Evolutionary conservation across 1,284 basidiomycete species (phyloP).

Genomic region (Tilletiaria anomala): DNA sequence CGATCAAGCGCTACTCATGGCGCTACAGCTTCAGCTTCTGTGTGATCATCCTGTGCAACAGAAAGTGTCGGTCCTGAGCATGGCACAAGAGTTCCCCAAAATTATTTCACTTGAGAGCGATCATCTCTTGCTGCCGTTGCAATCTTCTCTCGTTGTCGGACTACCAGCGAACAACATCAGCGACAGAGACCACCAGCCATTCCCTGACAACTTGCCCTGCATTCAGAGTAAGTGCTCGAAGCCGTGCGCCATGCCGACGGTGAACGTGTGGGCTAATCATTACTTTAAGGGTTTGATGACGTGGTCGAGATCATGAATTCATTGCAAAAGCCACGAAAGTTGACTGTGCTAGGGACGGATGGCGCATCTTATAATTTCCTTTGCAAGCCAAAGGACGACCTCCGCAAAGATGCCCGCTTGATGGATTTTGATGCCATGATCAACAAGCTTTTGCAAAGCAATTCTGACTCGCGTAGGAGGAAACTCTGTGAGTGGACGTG

Average conservation of each 20-base stretch:
- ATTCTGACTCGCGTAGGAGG: conserved; percentile 61
- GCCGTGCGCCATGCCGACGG: too few relatives aligned
- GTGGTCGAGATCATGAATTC: conserved; percentile 85
- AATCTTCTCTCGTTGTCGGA: conserved; percentile 78
- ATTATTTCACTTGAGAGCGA: conserved; percentile 14
- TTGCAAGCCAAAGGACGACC: conserved; percentile 93
- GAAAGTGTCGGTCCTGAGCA: conserved; percentile 15
- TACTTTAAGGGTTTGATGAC: conserved; percentile 46
- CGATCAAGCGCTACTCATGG: conserved; percentile 22
- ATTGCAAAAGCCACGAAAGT: conserved; percentile 79
- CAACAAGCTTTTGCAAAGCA: conserved; percentile 87
- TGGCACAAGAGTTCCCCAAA: conserved; percentile 21
- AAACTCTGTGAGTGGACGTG: conserved; percentile 16
- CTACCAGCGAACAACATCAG: conserved; percentile 45
- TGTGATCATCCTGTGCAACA: conserved; percentile 26
- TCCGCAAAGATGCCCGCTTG: conserved; percentile 88
- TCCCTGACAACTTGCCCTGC: conserved; percentile 60
- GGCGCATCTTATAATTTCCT: conserved; percentile 79
- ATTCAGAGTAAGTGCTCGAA: conserved; percentile 58
- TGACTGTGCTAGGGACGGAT: conserved; percentile 69
- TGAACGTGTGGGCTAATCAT: not conserved
- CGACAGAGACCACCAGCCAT: conserved; percentile 60
- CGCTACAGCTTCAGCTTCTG: conserved; percentile 29
- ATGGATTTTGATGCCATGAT: conserved; percentile 99
- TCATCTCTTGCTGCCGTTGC: conserved; percentile 55